Conservation (phyloP, 345 rosid species). For the Carallia brachiata region DNA sequence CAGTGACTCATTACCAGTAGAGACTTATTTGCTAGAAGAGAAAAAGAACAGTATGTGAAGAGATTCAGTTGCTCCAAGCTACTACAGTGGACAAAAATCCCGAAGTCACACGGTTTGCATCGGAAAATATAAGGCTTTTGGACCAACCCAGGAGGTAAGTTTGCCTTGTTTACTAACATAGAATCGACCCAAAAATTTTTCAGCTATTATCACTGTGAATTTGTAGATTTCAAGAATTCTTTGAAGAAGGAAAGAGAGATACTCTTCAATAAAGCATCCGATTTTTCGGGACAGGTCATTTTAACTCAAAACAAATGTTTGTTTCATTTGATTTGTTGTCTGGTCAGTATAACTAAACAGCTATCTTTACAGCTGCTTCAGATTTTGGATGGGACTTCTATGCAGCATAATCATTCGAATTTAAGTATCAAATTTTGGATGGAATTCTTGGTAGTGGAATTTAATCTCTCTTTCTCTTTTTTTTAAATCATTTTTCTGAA, state of each 20-base stretch:
- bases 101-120: no score
- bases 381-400: conserved; percentile 50
- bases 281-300: conserved; percentile 71
- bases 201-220: conserved; percentile 24
- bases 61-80: no score
- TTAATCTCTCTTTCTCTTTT: no score
- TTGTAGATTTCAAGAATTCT: conserved; percentile 84
- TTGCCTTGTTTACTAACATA: conserved; percentile 2
- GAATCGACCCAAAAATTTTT: not conserved
- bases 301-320: conserved; percentile 6
- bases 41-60: no score
- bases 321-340: conserved; percentile 14
- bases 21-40: no score
- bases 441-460: no score
- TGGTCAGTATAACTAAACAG: conserved; percentile 1
- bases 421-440: not conserved
- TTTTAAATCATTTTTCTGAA: no score
- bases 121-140: no score
- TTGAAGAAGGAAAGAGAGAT: conserved; percentile 83
- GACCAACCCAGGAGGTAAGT: conserved; percentile 38
- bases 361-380: conserved; percentile 53
- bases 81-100: no score
- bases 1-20: no score
- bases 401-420: conserved; percentile 35
- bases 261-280: conserved; percentile 63